Percentiles rank a stretch among this genome's conserved stretches.
These are phyloP conservation scores for Penicillium desertorum DNA, from an alignment of 495 filamentous ascomycete genomes.

Conservation along the genomic window DNA sequence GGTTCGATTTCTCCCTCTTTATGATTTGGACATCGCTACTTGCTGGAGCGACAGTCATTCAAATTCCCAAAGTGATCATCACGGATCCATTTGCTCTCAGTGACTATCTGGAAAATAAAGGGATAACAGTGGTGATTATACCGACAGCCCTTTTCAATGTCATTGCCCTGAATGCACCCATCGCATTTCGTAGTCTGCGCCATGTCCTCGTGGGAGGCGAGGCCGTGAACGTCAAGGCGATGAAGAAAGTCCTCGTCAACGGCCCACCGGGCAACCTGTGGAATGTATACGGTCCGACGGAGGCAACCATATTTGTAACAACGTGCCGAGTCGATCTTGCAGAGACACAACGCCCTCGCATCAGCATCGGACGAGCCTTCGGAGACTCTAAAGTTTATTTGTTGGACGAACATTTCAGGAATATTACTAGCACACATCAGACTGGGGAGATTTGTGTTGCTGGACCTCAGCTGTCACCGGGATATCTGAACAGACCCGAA, in stretches of 20 bases:
- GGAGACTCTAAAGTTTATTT: background rate
- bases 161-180: background rate
- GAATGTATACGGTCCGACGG: constrained; percentile 32
- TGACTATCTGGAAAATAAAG: background rate
- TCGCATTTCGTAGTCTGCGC: background rate
- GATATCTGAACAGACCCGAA: constrained; percentile 9
- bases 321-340: background rate
- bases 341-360: background rate
- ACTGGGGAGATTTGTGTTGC: constrained; percentile 10
- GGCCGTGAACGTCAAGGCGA: background rate
- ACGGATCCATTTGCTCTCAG: constrained; percentile 12
- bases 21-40: constrained; percentile 12
- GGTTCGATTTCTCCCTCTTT: constrained; percentile 13
- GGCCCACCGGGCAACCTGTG: constrained; percentile 17
- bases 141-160: background rate
- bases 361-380: background rate
- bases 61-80: background rate
- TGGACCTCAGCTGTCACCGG: constrained; percentile 2
- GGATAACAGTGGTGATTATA: background rate
- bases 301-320: constrained; percentile 22
- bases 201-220: background rate
- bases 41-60: constrained; percentile 1
- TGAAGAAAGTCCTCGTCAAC: background rate
- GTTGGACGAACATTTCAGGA: constrained; percentile 1
- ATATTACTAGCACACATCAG: background rate